Evolutionary conservation across 192 early-diverging fungal species (phyloP), one percentile per base, ranked within the genome.

Genomic region (Coemansia sp.): DNA sequence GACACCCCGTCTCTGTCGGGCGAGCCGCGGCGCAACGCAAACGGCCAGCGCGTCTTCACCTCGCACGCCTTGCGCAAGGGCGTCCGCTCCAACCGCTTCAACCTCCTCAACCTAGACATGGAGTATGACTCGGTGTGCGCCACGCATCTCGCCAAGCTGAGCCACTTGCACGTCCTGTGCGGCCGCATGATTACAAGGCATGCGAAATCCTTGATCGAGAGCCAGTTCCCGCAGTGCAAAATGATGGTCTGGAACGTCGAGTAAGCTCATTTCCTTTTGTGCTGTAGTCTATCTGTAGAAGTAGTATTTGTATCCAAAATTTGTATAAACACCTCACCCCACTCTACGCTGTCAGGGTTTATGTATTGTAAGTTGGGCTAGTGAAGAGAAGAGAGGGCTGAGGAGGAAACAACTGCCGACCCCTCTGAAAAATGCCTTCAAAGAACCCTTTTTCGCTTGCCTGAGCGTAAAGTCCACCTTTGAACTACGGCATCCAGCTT

Each of bases 181-280:
- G 80, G 80, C 19, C 58, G 80, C 15, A 65, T 77, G 68, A 83
- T 83, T 36, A 83, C 80, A 2, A 67, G 72, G 56, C 74, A 83
- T 54, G 80, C 80, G 39, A 83, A 83, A 40, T 74, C 72, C 24
- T 67, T 83, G 14, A 70, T 83, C 27, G 74, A 83, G 60, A 65
- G 20, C 39, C 80, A 83, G 68, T 83, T 83, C 54, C 80, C 80
- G 15, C 73, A 74, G 53, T 83, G 80, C 68, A 77, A 74, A 36
- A 83, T 83, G 74, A 76, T 77, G 80, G 80, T 83, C 24, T 83
- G 80, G 80, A 77, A 64, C 61, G 67, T 71, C 22, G 65, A 79
- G 64, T 79, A 62, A 29, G 15, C 53, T 35, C 9, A n/a, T n/a
- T n/a, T n/a, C n/a, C n/a, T n/a, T n/a, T n/a, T n/a, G n/a, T n/a